A percentile compares a stretch with the other conserved stretches of the same genome.
Conservation (phyloP, 2,329 filamentous ascomycete genomes). For the Botrytis fabae region DNA sequence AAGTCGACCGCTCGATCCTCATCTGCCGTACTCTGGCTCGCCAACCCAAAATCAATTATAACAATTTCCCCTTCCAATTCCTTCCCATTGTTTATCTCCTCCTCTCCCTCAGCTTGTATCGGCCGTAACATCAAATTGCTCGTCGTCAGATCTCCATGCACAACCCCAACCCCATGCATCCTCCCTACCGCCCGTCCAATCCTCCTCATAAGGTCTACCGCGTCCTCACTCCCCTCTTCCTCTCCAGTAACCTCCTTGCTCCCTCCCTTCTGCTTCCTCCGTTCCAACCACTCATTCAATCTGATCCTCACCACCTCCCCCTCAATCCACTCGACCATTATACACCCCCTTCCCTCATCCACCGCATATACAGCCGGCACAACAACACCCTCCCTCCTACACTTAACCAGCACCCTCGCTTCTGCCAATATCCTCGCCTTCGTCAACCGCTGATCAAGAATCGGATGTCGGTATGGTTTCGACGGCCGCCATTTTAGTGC, state of each 20-base stretch:
- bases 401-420: conserved; percentile 79
- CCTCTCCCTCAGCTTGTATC: conserved; percentile 23
- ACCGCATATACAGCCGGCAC: conserved; percentile 80
- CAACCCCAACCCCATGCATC: conserved; percentile 80
- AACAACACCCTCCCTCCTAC: conserved; percentile 72
- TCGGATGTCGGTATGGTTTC: conserved; percentile 89
- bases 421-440: conserved; percentile 85
- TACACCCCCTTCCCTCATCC: conserved; percentile 65
- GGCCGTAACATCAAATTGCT: conserved; percentile 86
- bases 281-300: conserved; percentile 67
- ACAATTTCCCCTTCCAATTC: conserved; percentile 73
- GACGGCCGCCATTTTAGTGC: conserved; percentile 89
- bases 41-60: conserved; percentile 92
- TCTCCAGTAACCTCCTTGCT: conserved; percentile 32
- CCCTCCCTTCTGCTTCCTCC: conserved; percentile 35
- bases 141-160: conserved; percentile 95
- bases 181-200: conserved; percentile 71
- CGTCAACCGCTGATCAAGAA: conserved; percentile 83
- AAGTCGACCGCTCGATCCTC: conserved; percentile 95
- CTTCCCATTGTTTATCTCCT: conserved; percentile 30
- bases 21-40: conserved; percentile 75
- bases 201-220: conserved; percentile 64
- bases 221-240: conserved; percentile 48
- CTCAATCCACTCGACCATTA: conserved; percentile 83
- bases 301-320: conserved; percentile 69